phyloP scores from a whole-genome alignment of 768 basidiomycete species.

The Tubosaeta sp. region DNA sequence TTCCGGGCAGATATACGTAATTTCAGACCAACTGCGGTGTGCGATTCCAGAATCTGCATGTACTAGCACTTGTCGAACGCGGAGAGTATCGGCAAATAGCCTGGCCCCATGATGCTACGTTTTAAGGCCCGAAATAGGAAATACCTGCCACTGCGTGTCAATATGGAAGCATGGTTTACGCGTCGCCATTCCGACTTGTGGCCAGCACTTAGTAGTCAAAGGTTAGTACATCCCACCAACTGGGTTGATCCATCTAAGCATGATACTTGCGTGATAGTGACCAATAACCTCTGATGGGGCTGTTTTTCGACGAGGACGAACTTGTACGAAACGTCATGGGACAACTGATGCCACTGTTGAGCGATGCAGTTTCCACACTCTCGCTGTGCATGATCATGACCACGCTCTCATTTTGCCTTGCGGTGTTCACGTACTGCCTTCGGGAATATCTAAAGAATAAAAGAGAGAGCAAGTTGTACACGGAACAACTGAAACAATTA shows the following conservation, averaged over 20 bases:
- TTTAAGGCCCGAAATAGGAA: not conserved
- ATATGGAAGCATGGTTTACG: not conserved
- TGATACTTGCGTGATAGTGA: not conserved
- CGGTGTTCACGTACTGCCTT: slow-evolving; percentile 10
- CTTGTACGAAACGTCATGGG: slow-evolving; percentile 6
- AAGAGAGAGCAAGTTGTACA: slow-evolving; percentile 18
- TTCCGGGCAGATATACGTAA: too few species aligned
- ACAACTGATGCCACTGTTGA: slow-evolving; percentile 14
- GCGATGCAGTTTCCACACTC: not conserved
- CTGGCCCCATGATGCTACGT: slow-evolving; percentile 1
- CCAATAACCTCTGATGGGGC: slow-evolving; percentile 8
- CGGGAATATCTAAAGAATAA: slow-evolving; percentile 15
- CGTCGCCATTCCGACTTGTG: not conserved
- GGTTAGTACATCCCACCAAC: not conserved
- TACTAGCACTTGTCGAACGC: not conserved
- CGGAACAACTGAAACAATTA: slow-evolving; percentile 13
- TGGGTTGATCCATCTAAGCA: not conserved
- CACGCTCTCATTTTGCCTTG: slow-evolving; percentile 15
- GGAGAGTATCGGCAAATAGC: not conserved
- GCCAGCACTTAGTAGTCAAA: not conserved
- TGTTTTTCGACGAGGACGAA: slow-evolving; percentile 18
- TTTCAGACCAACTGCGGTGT: too few species aligned
- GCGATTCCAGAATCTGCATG: not conserved
- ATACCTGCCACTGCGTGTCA: not conserved
- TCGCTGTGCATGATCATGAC: slow-evolving; percentile 13